phyloP scores from a whole-genome alignment of 257 asterid species.

The Henckelia pumila region DNA sequence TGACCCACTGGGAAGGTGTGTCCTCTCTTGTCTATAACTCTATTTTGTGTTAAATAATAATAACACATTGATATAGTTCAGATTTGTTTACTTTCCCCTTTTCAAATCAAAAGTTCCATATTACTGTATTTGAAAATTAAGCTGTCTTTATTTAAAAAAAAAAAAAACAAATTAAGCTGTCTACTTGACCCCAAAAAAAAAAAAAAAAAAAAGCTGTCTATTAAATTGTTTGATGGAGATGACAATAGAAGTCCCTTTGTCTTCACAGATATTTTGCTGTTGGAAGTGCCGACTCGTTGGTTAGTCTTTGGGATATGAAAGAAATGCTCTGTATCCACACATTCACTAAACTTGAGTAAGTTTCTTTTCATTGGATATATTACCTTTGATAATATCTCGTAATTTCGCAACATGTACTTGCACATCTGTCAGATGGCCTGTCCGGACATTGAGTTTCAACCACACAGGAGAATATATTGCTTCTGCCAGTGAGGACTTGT shows the following conservation, averaged over 20 bases:
- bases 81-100: slow-evolving; percentile 11
- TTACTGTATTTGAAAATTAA: too few species aligned
- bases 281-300: slow-evolving; percentile 98
- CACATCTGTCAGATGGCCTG: slow-evolving; percentile 78
- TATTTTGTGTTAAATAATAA: slow-evolving; percentile 16
- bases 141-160: too few species aligned
- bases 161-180: too few species aligned
- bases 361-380: slow-evolving; percentile 16
- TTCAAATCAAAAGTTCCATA: neutral
- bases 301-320: slow-evolving; percentile 96
- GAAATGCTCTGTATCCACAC: slow-evolving; percentile 96
- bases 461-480: slow-evolving; percentile 94
- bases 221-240: slow-evolving; percentile 9
- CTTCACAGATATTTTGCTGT: slow-evolving; percentile 79
- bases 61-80: slow-evolving; percentile 1
- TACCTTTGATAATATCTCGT: neutral
- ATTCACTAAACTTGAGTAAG: slow-evolving; percentile 90
- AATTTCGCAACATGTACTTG: slow-evolving; percentile 13
- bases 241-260: slow-evolving; percentile 18
- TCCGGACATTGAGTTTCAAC: slow-evolving; percentile 92
- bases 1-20: slow-evolving; percentile 89
- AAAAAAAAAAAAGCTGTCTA: neutral
- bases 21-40: slow-evolving; percentile 17
- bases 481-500: slow-evolving; percentile 94
- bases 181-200: too few species aligned